phyloP scores from a whole-genome alignment of 805 yeast genomes.

The Groenewaldozyma salmanticensis region DNA sequence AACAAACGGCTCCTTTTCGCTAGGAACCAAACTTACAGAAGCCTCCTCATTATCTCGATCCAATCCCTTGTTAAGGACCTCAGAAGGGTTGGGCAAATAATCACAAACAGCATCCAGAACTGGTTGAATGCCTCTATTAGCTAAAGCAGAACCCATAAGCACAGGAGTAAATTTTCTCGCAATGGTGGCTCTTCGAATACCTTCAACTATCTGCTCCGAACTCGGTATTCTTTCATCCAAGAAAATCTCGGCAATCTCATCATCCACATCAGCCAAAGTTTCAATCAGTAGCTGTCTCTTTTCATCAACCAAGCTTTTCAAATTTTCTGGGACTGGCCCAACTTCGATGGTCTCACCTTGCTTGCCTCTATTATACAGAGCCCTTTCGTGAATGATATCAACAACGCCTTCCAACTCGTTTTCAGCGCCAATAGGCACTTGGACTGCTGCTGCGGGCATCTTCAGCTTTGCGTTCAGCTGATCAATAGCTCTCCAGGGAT shows the following conservation, averaged over 20 bases:
- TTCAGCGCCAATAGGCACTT: constrained; percentile 96
- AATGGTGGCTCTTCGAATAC: constrained; percentile 91
- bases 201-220: constrained; percentile 70
- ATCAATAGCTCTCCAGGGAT: constrained; percentile 91
- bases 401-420: constrained; percentile 78
- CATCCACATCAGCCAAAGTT: constrained; percentile 96
- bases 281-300: constrained; percentile 80
- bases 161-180: constrained; percentile 97
- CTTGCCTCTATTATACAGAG: constrained; percentile 77
- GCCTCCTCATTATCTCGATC: constrained; percentile 55
- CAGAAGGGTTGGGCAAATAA: constrained; percentile 91
- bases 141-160: constrained; percentile 98
- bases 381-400: constrained; percentile 79
- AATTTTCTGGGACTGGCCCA: constrained; percentile 63
- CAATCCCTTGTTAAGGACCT: constrained; percentile 81
- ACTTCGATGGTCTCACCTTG: constrained; percentile 78
- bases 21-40: constrained; percentile 66
- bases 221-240: constrained; percentile 87
- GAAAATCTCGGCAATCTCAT: constrained; percentile 87
- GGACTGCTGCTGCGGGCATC: constrained; percentile 94
- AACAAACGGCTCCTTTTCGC: constrained; percentile 70
- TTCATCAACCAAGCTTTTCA: constrained; percentile 77
- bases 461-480: constrained; percentile 81
- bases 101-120: constrained; percentile 94
- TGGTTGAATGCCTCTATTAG: constrained; percentile 91